Base-by-base conservation (phyloP, 2,329 filamentous ascomycete genomes). In the Fusarium ambrosium region DNA sequence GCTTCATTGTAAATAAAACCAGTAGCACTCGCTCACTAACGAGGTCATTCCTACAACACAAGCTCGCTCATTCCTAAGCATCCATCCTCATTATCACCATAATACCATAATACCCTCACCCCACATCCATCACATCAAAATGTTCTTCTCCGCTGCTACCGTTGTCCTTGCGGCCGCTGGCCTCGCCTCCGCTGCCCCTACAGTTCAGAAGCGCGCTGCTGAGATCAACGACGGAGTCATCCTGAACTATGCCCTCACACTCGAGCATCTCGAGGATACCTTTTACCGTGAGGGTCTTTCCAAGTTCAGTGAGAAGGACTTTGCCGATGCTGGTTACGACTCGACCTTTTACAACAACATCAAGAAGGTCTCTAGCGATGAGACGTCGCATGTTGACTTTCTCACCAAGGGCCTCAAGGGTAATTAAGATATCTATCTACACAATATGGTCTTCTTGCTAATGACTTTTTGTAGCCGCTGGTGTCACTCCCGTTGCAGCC, bases 261-360 rank as follows among this genome's bases (percentile, higher is more conserved):
- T 90, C 6, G 89, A 90, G 81, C 85, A 88, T 64, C 86, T 90
- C 34, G 92, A 93, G 82, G 84, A 89, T 70, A 86, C 85, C 65
- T 93, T 93, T 83, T 93, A 93, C 82, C 82, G 84, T 41, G 79
- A 91, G 59, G 91, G 88, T 41, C 84, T 93, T 6, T 80, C 84
- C 68, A 91, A 90, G 76, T 93, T 89, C 84, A 86, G 85, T 34
- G 80, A 86, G 69, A 72, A 79, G 2, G 85, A 90, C 74, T 92
- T 92, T 78, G 76, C 82, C 32, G 82, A 80, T 36, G 89, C 88
- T 55, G 89, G 89, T 16, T 87, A 86, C 78, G 80, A 86, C 61
- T 76, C 83, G 0, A 81, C 82, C 4, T 89, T 91, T 79, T 92
- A 91, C 83, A 82, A 84, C 62, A 90, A 92, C 83, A 77, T 93